Conservation (phyloP, 1,139 yeast genomes). For the Pichia sp. region DNA sequence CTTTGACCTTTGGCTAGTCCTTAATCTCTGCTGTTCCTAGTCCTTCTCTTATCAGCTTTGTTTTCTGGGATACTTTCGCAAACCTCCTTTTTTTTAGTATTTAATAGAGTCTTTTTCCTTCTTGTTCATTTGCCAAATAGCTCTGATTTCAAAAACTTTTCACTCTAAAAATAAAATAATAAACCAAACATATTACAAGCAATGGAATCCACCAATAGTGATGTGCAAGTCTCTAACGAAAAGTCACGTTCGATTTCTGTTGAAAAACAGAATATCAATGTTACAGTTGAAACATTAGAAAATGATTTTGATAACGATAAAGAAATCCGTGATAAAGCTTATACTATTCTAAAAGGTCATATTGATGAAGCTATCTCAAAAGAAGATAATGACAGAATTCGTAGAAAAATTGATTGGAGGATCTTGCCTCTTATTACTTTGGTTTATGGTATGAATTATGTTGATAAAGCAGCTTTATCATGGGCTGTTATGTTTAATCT, state of each 20-base stretch:
- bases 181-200: no score
- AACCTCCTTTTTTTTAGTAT: no score
- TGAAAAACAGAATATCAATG: slow-evolving; percentile 2
- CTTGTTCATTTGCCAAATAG: no score
- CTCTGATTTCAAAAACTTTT: no score
- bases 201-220: no score
- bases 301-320: slow-evolving; percentile 11
- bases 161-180: no score
- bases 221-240: no score
- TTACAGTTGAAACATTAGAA: slow-evolving; percentile 5
- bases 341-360: slow-evolving; percentile 13
- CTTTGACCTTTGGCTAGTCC: no score
- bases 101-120: no score
- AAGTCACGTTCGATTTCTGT: neutral
- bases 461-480: slow-evolving; percentile 23
- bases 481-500: slow-evolving; percentile 18
- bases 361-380: slow-evolving; percentile 18
- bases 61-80: no score
- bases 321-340: slow-evolving; percentile 18
- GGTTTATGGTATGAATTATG: slow-evolving; percentile 26
- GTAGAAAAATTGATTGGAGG: slow-evolving; percentile 23
- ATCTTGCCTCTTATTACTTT: slow-evolving; percentile 21
- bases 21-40: no score
- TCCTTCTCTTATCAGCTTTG: no score
- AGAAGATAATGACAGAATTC: slow-evolving; percentile 19